A percentile compares a stretch with the other conserved stretches of the same genome.
Evolutionary conservation across 768 basidiomycete genomes (phyloP).

Genomic region (Trametes punicea): DNA sequence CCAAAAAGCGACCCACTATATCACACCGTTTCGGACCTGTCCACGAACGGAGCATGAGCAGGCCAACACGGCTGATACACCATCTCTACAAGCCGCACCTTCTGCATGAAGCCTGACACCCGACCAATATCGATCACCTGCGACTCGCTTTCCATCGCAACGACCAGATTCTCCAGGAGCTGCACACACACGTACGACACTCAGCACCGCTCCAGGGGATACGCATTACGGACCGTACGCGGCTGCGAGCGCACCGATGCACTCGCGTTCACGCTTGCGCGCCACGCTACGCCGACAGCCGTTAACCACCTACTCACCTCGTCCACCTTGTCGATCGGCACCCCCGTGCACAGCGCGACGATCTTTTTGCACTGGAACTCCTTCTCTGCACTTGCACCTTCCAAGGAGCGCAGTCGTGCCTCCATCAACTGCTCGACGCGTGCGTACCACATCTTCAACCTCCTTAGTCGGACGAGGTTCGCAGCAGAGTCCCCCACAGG

Average conservation of each 20-base stretch:
- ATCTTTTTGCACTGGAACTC: conserved; percentile 91
- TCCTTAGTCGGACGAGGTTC: conserved; percentile 65
- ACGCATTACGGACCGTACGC: neutral
- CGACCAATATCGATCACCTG: conserved; percentile 79
- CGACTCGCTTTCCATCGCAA: conserved; percentile 86
- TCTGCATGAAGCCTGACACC: conserved; percentile 90
- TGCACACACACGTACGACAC: conserved; percentile 30
- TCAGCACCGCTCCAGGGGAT: conserved; percentile 1
- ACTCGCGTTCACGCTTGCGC: neutral
- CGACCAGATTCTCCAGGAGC: conserved; percentile 82
- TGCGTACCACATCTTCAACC: conserved; percentile 81
- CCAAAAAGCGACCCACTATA: conserved; percentile 30
- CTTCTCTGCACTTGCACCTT: conserved; percentile 82
- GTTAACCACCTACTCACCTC: conserved; percentile 55
- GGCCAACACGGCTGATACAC: neutral
- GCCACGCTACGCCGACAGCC: neutral
- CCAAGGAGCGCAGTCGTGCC: conserved; percentile 62
- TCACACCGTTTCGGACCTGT: conserved; percentile 62
- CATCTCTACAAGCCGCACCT: conserved; percentile 42
- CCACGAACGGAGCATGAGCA: neutral
- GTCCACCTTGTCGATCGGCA: conserved; percentile 86
- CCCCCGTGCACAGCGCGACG: conserved; percentile 83
- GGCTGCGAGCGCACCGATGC: neutral
- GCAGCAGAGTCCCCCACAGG: conserved; percentile 56
- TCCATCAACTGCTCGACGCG: conserved; percentile 74